These are phyloP conservation scores for Myriosclerotinia duriaeana DNA, from an alignment of 2,329 filamentous ascomycete species.

Conservation along the genomic window DNA sequence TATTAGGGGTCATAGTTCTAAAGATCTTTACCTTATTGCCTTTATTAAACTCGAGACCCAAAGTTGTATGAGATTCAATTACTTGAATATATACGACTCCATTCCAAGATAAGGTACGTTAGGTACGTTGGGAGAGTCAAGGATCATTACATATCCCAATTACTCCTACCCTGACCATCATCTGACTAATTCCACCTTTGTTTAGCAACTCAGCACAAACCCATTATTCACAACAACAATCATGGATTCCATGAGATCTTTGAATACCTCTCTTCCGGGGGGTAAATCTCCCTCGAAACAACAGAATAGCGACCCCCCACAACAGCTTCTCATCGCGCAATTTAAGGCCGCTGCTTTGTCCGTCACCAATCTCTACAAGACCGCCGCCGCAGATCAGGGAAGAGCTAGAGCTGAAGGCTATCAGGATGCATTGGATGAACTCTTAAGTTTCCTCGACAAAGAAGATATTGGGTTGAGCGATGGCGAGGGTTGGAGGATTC, in stretches of 20 bases:
- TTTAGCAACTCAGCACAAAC: slow-evolving; percentile 18
- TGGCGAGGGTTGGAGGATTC: slow-evolving; percentile 68
- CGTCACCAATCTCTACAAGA: slow-evolving; percentile 95
- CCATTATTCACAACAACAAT: slow-evolving; percentile 17
- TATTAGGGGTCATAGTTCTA: slow-evolving; percentile 3
- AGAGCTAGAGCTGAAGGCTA: slow-evolving; percentile 80
- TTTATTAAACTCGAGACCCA: background rate
- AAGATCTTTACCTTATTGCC: background rate
- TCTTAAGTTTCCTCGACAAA: slow-evolving; percentile 81
- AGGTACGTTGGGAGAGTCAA: slow-evolving; percentile 17
- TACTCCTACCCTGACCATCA: slow-evolving; percentile 7
- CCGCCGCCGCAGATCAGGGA: slow-evolving; percentile 73
- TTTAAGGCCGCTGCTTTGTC: slow-evolving; percentile 92
- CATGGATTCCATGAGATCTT: slow-evolving; percentile 65
- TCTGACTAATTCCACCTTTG: slow-evolving; percentile 23
- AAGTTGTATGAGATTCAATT: background rate
- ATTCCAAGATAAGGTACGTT: slow-evolving; percentile 12
- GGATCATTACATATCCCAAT: background rate
- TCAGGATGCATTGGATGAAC: slow-evolving; percentile 88
- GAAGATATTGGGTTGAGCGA: slow-evolving; percentile 75
- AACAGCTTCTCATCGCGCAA: slow-evolving; percentile 70
- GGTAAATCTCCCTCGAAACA: slow-evolving; percentile 48
- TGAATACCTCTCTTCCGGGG: slow-evolving; percentile 60
- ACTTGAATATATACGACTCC: background rate
- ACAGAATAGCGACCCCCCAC: slow-evolving; percentile 49